Percentiles rank a stretch among this genome's conserved stretches.
These are phyloP conservation scores for Colletotrichum camelliae DNA, from an alignment of 2,329 filamentous ascomycete genomes.

Conservation along the genomic window DNA sequence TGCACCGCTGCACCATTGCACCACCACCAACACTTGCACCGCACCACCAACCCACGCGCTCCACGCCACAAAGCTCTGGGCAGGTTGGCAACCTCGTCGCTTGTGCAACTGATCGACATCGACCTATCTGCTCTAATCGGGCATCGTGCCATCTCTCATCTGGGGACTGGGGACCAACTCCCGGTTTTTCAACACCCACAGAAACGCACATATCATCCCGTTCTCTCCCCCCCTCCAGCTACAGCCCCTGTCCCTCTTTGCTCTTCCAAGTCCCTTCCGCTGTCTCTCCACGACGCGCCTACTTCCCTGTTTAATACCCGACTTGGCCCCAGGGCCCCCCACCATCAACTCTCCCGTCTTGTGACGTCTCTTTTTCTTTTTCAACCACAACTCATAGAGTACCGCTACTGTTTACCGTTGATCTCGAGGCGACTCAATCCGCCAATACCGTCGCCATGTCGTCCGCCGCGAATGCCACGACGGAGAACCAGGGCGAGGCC, in stretches of 20 bases:
- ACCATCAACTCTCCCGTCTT: background rate
- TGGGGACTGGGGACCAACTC: conserved; percentile 5
- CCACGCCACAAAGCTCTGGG: background rate
- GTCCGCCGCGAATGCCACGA: background rate
- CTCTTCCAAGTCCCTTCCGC: background rate
- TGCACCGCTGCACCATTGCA: background rate
- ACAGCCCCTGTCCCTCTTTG: background rate
- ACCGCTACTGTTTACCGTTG: background rate
- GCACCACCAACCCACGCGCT: background rate
- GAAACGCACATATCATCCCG: conserved; percentile 14
- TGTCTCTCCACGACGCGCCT: background rate
- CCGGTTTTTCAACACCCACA: background rate
- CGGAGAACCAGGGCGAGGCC: background rate
- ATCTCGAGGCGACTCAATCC: background rate
- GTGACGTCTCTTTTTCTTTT: background rate
- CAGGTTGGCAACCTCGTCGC: background rate
- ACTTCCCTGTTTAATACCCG: conserved; percentile 17
- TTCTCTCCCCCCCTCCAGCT: background rate
- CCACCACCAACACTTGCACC: background rate
- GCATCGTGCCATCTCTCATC: conserved; percentile 10
- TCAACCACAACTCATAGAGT: background rate
- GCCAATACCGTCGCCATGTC: conserved; percentile 5
- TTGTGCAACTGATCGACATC: conserved; percentile 8
- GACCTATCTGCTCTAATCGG: background rate
- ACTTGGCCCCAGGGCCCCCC: conserved; percentile 9